Percentiles rank a stretch among this genome's conserved stretches.
These are phyloP conservation scores for Micractinium sp. DNA, from an alignment of 139 green algal species.

Conservation along the genomic window DNA sequence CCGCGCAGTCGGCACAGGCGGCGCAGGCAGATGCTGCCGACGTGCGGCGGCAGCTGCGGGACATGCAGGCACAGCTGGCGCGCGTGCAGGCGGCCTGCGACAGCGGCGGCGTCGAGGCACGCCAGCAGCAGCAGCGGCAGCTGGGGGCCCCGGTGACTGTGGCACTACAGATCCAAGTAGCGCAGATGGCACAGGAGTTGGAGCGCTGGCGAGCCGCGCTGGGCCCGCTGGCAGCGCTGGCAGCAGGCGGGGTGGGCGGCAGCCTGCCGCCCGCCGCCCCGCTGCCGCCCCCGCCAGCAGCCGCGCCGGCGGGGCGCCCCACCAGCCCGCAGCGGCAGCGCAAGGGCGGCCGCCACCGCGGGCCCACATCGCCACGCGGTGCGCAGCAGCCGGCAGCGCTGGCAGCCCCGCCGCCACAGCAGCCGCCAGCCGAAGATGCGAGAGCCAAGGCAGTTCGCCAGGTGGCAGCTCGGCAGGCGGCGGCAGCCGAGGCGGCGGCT, in stretches of 20 bases:
- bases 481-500: not conserved
- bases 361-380: not conserved
- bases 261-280: too few relatives aligned
- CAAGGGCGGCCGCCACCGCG: not conserved
- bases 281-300: not conserved
- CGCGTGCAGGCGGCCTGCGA: conserved; percentile 4
- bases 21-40: not conserved
- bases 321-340: not conserved
- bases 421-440: not conserved
- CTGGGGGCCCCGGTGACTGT: not conserved
- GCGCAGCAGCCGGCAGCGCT: not conserved
- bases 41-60: conserved; percentile 1
- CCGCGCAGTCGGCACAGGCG: not conserved
- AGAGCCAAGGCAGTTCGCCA: not conserved
- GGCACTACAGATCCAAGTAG: not conserved
- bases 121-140: not conserved
- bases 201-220: conserved; percentile 9
- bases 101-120: not conserved
- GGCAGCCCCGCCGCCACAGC: not conserved
- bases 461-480: conserved; percentile 1
- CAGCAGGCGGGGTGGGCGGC: not conserved
- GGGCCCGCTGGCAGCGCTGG: conserved; percentile 1
- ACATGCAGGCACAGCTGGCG: not conserved
- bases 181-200: not conserved
- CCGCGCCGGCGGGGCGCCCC: not conserved